A percentile compares a stretch with the other conserved stretches of the same genome.
Evolutionary conservation across 805 yeast species (phyloP).

Genomic region (Candida manassasensis): DNA sequence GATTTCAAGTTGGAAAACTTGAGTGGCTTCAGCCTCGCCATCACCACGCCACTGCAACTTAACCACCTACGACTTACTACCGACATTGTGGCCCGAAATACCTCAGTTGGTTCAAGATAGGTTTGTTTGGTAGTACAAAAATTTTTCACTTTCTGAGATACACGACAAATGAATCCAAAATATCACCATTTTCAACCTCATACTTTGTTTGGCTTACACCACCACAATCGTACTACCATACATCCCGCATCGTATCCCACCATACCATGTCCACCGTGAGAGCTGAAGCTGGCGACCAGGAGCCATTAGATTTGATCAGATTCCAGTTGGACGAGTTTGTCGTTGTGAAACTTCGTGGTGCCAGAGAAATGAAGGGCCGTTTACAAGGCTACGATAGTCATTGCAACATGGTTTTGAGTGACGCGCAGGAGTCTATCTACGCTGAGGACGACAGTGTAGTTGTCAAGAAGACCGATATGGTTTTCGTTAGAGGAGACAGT

Average conservation of each 20-base stretch:
- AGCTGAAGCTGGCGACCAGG: slow-evolving; percentile 39
- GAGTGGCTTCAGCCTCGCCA: slow-evolving; percentile 34
- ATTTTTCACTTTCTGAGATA: slow-evolving; percentile 3
- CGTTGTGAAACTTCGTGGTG: slow-evolving; percentile 86
- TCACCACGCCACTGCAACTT: neutral
- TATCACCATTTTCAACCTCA: too few relatives aligned
- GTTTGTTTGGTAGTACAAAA: neutral
- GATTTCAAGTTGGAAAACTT: slow-evolving; percentile 22
- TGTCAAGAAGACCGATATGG: slow-evolving; percentile 73
- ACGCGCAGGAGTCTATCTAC: slow-evolving; percentile 81
- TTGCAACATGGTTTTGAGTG: slow-evolving; percentile 92
- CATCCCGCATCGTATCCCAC: neutral
- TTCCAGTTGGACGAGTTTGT: slow-evolving; percentile 83
- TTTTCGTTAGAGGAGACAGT: slow-evolving; percentile 96
- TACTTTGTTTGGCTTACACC: too few relatives aligned
- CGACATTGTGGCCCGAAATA: neutral
- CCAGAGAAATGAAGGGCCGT: slow-evolving; percentile 85
- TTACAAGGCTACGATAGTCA: slow-evolving; percentile 95
- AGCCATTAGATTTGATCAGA: slow-evolving; percentile 88
- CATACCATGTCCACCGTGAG: slow-evolving; percentile 28
- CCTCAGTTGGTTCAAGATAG: neutral
- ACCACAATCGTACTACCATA: too few relatives aligned
- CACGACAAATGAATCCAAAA: slow-evolving; percentile 1
- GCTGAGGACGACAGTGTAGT: slow-evolving; percentile 43
- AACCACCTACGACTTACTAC: slow-evolving; percentile 1